Evolutionary conservation across 129 eudicot genomes (phyloP), one percentile per base, ranked within the genome.

Genomic region (Calendula officinalis): DNA sequence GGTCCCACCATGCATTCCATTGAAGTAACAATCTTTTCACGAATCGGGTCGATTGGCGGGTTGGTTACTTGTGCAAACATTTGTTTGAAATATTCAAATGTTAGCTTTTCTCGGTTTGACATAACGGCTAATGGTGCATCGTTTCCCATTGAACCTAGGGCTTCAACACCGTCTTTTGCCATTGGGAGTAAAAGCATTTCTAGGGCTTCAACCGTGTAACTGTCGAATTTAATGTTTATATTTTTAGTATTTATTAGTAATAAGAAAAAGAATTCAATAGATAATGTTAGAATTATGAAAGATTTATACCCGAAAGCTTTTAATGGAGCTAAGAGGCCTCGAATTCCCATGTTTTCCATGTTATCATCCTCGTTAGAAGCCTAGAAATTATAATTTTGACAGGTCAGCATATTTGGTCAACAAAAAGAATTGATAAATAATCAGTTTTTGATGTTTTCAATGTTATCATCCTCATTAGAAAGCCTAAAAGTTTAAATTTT

Each of bases 51-150:
- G 41, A 94, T 94, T 4, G 99, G 99, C 33, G 99, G 99, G 63
- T 94, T 94, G 8, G 99, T 94, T 0, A 94, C 99, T 76, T 94
- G 99, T 68, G 99, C 99, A 86, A 94, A 94, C 99, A 94, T 85
- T 72, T 94, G 99, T 67, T 94, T 94, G 66, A 94, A 94, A 70
- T 94, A 94, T 64, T 94, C 96, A 37, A 88, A 94, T 50, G 91
- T 83, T 51, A 94, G 90, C 73, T 88, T 94, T 86, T 94, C 99
- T 75, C 96, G 83, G 76, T 80, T 61, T 6, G 99, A 94, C 97
- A 94, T 88, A 75, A 94, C 99, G 22, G 99, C 99, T 80, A 94
- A 80, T 30, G 99, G 97, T 52, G 99, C 84, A 82, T 94, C 99
- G 38, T 94, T 94, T 60, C 99, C 99, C 99, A 94, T 94, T 4